Base-by-base conservation (phyloP, 2,329 filamentous ascomycete genomes). In the Paecilomyces variotii region DNA sequence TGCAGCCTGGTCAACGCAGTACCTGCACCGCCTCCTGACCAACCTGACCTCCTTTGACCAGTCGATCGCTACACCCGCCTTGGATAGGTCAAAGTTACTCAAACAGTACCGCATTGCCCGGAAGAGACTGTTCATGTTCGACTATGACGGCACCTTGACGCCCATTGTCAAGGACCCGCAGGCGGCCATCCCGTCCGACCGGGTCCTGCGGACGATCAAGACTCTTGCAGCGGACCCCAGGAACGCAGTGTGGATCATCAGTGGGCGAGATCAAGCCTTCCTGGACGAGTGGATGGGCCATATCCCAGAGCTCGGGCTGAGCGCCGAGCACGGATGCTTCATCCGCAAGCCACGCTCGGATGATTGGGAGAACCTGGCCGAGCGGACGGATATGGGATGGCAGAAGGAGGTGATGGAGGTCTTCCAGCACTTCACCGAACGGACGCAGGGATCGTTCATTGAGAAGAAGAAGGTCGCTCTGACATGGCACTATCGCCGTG, bases 161-260 rank as follows among this genome's bases (percentile, higher is more conserved):
- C 90, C 92, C 0, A 97, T 99, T 67, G 94, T 97, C 57, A 88
- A 89, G 65, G 91, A 97, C 68, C 94, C 94, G 1, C 87, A 88
- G 64, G 87, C 91, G 4, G 94, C 94, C 2, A 87, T 97, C 45
- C 94, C 94, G 0, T 93, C 92, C 0, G 87, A 91, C 65, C 85
- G 87, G 25, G 84, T 97, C 25, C 87, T 96, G 54, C 84, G 87
- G 30, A 92, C 88, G 0, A 80, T 99, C 60, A 90, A 88, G 72
- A 82, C 84, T 10, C 81, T 99, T 50, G 89, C 92, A 0, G 82
- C 88, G 0, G 91, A 97, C 70, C 85, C 88, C 14, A 81, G 81
- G 58, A 99, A 97, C 68, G 83, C 86, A 1, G 91, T 99, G n/a
- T 99, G 94, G 94, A 96, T 99, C 71, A 97, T 99, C 68, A 96